Percentiles rank a stretch among this genome's conserved stretches.
phyloP scores from a whole-genome alignment of 75 land plant genomes.

The Isoetes taiwanensis region DNA sequence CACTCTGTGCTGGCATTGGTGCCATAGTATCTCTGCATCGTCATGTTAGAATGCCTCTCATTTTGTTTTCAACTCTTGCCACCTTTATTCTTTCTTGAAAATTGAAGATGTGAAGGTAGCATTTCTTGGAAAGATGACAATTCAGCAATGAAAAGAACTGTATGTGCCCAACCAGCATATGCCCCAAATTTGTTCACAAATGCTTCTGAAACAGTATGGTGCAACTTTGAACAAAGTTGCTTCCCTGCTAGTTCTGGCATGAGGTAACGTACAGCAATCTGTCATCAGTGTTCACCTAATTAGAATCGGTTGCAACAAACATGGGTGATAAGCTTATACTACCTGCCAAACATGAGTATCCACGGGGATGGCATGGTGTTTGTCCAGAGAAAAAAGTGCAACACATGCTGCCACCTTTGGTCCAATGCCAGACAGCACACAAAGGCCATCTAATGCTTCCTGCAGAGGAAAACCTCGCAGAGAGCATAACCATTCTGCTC shows the following conservation, averaged over 20 bases:
- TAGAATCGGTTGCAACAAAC: not conserved
- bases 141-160: slow-evolving; percentile 86
- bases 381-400: slow-evolving; percentile 91
- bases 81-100: slow-evolving; percentile 20
- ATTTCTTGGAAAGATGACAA: slow-evolving; percentile 60
- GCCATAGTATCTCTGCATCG: no score
- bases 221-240: slow-evolving; percentile 54
- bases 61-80: no score
- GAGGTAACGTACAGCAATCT: slow-evolving; percentile 78
- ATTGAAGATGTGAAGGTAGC: slow-evolving; percentile 36
- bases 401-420: slow-evolving; percentile 97
- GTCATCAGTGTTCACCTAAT: not conserved
- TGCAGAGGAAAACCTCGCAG: slow-evolving; percentile 49
- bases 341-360: slow-evolving; percentile 99
- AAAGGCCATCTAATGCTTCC: slow-evolving; percentile 50
- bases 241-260: slow-evolving; percentile 78
- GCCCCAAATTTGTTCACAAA: slow-evolving; percentile 78
- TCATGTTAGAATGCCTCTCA: no score
- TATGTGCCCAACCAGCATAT: slow-evolving; percentile 99
- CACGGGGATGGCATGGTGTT: no score
- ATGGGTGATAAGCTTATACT: not conserved
- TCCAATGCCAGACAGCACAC: slow-evolving; percentile 80
- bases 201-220: slow-evolving; percentile 59
- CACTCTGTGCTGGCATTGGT: no score
- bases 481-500: slow-evolving; percentile 58